These are phyloP conservation scores for Suillus placidus DNA, from an alignment of 768 basidiomycete species.

Conservation along the genomic window DNA sequence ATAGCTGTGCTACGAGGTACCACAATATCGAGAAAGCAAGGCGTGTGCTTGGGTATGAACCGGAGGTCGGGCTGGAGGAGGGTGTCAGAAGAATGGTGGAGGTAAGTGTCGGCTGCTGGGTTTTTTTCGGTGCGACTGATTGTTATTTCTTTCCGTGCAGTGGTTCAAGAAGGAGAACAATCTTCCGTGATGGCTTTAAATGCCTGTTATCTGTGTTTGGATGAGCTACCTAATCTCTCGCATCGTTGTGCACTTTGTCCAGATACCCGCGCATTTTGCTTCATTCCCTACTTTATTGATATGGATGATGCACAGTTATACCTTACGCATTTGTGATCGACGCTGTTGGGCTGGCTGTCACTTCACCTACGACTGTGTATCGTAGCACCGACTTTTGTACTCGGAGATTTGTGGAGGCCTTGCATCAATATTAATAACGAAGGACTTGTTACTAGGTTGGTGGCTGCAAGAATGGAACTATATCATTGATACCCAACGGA, in stretches of 20 bases:
- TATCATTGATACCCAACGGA: not conserved
- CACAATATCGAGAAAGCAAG: constrained; percentile 95
- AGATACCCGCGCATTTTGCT: constrained; percentile 2
- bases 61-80: constrained; percentile 85
- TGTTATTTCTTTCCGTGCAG: constrained; percentile 14
- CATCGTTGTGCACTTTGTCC: not conserved
- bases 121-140: not conserved
- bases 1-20: constrained; percentile 77
- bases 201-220: not conserved
- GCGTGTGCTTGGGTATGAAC: constrained; percentile 91
- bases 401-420: not conserved
- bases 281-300: constrained; percentile 1
- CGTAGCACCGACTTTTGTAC: not conserved
- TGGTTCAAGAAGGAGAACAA: constrained; percentile 36
- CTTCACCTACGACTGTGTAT: not conserved
- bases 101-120: constrained; percentile 43
- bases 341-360: not conserved
- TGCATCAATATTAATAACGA: not conserved
- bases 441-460: not conserved
- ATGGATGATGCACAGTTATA: not conserved
- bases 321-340: not conserved
- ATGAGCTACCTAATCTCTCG: not conserved
- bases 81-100: constrained; percentile 80
- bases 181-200: constrained; percentile 17
- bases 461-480: not conserved